Evolutionary conservation across 2,329 filamentous ascomycete species (phyloP).

Genomic region (Colletotrichum gigasporum): DNA sequence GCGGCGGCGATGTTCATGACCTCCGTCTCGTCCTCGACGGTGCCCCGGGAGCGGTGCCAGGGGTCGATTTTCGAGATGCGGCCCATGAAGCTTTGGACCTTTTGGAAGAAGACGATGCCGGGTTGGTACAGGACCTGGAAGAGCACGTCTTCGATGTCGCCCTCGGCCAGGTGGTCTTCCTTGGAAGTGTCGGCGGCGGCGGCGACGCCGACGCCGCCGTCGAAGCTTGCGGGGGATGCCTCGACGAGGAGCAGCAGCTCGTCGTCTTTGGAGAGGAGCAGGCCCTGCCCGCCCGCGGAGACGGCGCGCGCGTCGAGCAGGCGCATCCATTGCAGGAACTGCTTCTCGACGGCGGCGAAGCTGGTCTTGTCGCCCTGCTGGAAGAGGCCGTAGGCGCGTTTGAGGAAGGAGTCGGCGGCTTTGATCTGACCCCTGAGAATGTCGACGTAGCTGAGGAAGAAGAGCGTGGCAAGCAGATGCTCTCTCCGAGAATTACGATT

Average conservation of each 20-base stretch:
- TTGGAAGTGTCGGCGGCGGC: constrained; percentile 35
- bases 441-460: constrained; percentile 64
- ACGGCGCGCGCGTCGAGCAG: constrained; percentile 64
- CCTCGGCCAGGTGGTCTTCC: constrained; percentile 36
- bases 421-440: constrained; percentile 53
- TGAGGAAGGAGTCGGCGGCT: constrained; percentile 58
- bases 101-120: constrained; percentile 65
- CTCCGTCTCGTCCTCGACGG: constrained; percentile 66
- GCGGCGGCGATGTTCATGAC: constrained; percentile 63
- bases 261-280: constrained; percentile 60
- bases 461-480: constrained; percentile 58
- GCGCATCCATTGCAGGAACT: constrained; percentile 63
- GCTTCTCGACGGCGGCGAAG: constrained; percentile 52
- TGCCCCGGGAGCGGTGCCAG: constrained; percentile 64
- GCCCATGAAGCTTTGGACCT: constrained; percentile 66
- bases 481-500: constrained; percentile 45
- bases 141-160: constrained; percentile 58
- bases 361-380: constrained; percentile 48
- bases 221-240: constrained; percentile 52
- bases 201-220: constrained; percentile 43
- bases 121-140: constrained; percentile 66
- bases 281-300: constrained; percentile 63
- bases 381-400: constrained; percentile 58
- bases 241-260: constrained; percentile 54
- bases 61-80: constrained; percentile 65